Percentiles rank a stretch among this genome's conserved stretches.
These are phyloP conservation scores for Furcasterigmium furcatum DNA, from an alignment of 2,329 filamentous ascomycete genomes.

Conservation along the genomic window DNA sequence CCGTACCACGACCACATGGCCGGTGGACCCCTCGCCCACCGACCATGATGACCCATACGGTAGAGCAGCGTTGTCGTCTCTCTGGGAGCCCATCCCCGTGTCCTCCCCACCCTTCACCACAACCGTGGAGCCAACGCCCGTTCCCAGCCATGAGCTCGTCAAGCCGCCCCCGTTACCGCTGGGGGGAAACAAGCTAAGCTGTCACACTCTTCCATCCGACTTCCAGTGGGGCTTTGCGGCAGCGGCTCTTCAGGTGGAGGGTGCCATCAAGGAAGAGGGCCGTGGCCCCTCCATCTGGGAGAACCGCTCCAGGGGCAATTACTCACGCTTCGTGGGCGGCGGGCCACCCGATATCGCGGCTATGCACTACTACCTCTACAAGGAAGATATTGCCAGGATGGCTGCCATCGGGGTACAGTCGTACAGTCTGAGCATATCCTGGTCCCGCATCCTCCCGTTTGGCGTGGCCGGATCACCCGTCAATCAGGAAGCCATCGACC, in stretches of 20 bases:
- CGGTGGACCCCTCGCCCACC: neutral
- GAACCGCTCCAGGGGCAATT: neutral
- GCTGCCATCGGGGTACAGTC: conserved; percentile 47
- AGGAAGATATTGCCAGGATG: conserved; percentile 51
- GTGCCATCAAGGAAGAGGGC: conserved; percentile 2
- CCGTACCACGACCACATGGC: conserved; percentile 4
- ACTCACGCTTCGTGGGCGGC: neutral
- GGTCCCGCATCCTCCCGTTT: conserved; percentile 51
- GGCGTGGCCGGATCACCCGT: conserved; percentile 44
- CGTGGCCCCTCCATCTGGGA: conserved; percentile 1
- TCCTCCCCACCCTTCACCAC: conserved; percentile 24
- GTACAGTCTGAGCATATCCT: conserved; percentile 49
- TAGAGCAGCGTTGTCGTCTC: conserved; percentile 23
- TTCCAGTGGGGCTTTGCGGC: conserved; percentile 6
- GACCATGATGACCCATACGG: conserved; percentile 17
- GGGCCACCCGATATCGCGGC: conserved; percentile 16
- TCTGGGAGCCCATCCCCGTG: conserved; percentile 31
- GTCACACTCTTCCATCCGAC: neutral
- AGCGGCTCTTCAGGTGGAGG: conserved; percentile 4
- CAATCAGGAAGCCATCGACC: conserved; percentile 45
- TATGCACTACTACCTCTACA: conserved; percentile 52
- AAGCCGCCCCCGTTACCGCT: conserved; percentile 1
- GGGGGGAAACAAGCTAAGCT: conserved; percentile 5
- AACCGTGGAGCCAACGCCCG: conserved; percentile 50
- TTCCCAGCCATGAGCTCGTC: conserved; percentile 47